Base-by-base conservation (phyloP, 2,329 filamentous ascomycete species). In the Aureobasidium melanogenum region DNA sequence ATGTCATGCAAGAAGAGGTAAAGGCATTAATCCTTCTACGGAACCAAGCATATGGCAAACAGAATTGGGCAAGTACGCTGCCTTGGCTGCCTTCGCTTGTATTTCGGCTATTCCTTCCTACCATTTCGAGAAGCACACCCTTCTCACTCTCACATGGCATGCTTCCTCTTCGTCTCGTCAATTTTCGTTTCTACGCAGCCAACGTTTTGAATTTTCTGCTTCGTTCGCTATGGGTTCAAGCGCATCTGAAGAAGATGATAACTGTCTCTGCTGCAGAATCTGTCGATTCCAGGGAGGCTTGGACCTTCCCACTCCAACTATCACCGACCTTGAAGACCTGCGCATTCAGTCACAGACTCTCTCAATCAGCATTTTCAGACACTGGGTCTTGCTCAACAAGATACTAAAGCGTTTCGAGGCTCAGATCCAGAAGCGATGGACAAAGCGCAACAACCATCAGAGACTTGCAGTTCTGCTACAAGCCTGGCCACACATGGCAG, bases 381-480 rank as follows among this genome's bases (percentile, higher is more conserved):
- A 67, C 62, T 78, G 74, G 65, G 63, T 70, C 6, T 61, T 47
- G 3, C 67, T 82, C 8, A 70, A 71, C 12, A 67, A 68, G 0
- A 80, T 82, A 5, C 60, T 84, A 2, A 69, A 76, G 43, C 75
- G 81, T 5, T 79, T 83, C 52, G 81, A 85, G 66, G 69, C 68
- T 0, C 77, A 74, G 0, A 77, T 85, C 12, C 76, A 77, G 58
- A 81, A 77, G 63, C 75, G 82, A 41, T 86, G 82, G 82, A 63
- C 66, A 2, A 84, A 84, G 66, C 84, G 83, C 69, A 77, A 73
- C 1, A 73, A 72, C 12, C 52, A 70, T 15, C 78, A 84, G 67
- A 72, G 77, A 17, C 71, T 73, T 10, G 72, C 75, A 3, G 71
- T 83, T 3, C 69, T 86, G 2, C 66, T 80, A 0, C 66, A 70